Base-by-base conservation (phyloP, 257 asterid genomes). In the Jaltomata sinuosa region DNA sequence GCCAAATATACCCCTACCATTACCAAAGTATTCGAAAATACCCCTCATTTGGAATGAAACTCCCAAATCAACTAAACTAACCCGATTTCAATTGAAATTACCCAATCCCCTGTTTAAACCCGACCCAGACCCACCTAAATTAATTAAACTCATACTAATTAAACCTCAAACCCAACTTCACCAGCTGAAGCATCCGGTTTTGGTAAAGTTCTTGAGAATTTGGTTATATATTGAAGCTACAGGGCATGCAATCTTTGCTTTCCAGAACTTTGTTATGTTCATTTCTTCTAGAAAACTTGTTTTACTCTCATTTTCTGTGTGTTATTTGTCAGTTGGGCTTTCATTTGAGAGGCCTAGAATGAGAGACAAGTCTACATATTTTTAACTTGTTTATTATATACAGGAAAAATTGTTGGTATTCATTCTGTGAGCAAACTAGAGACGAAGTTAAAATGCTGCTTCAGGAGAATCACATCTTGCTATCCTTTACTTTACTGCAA, bases 401-500 rank as follows among this genome's bases (percentile, higher is more conserved):
- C 91, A 95, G 98, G 97, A 45, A 88, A 91, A 69, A 87, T 96
- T 36, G 85, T 94, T 16, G 86, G 80, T 36, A 88, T 96, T 76
- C 91, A 83, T 72, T 91, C 97, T 52, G 84, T 86, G 36, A 80
- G 84, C 5, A 95, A 93, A 83, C 45, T 93, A 81, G 91, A 89
- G 84, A 31, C 16, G 2, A 93, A 86, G 87, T 72, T 93, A 85
- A n/a, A 84, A 65, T 31, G 96, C 94, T 47, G 94, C 97, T 52
- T 50, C 89, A 8, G 87, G 68, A 83, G 54, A 87, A 52, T 90
- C 94, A 0, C 91, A 91, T 40, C 91, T 96, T 18, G 88, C 94
- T 36, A 40, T 96, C 16, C 85, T 96, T 59, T 96, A 94, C 85
- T 95, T 94, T 91, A 95, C 95, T 0, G 97, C 98, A 27, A 87